Evolutionary conservation across 148 eudicot species (phyloP).

Genomic region (Diospyros kaki): DNA sequence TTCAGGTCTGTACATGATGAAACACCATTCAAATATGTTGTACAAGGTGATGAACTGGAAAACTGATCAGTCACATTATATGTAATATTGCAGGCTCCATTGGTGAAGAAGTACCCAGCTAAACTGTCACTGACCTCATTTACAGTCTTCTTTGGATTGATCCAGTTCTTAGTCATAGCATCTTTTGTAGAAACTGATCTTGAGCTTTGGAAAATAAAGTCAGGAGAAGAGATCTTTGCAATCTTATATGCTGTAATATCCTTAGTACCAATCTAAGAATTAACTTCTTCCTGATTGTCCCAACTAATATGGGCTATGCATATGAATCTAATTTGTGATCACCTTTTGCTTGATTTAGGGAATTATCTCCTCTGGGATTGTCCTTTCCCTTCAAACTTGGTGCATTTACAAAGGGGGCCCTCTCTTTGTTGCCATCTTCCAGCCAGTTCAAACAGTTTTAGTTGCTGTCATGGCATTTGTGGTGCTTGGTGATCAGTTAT

Average conservation of each 20-base stretch:
- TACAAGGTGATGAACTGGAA: no score
- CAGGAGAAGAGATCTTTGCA: no score
- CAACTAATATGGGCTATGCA: no score
- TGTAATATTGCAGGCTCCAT: conserved; percentile 53
- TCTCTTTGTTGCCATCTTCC: conserved; percentile 83
- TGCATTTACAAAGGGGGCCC: conserved; percentile 92
- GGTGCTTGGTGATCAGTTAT: conserved; percentile 77
- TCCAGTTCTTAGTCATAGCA: conserved; percentile 82
- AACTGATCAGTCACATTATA: no score
- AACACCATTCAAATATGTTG: no score
- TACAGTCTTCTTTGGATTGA: conserved; percentile 87
- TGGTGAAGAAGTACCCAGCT: conserved; percentile 95
- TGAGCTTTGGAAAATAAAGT: conserved; percentile 50
- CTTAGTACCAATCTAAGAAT: no score
- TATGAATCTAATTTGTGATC: no score
- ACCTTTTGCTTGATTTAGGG: conserved; percentile 32
- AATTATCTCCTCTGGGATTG: conserved; percentile 89
- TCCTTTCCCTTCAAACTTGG: conserved; percentile 92
- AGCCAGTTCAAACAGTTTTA: conserved; percentile 85
- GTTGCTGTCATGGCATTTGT: conserved; percentile 77
- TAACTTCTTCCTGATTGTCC: no score
- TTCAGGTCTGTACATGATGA: no score
- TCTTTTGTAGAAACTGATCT: conserved; percentile 74
- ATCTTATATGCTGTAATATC: no score
- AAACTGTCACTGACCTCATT: conserved; percentile 79